Evolutionary conservation across 192 early-diverging fungal species (phyloP), one percentile per base, ranked within the genome.

Genomic region (Backusella circina): DNA sequence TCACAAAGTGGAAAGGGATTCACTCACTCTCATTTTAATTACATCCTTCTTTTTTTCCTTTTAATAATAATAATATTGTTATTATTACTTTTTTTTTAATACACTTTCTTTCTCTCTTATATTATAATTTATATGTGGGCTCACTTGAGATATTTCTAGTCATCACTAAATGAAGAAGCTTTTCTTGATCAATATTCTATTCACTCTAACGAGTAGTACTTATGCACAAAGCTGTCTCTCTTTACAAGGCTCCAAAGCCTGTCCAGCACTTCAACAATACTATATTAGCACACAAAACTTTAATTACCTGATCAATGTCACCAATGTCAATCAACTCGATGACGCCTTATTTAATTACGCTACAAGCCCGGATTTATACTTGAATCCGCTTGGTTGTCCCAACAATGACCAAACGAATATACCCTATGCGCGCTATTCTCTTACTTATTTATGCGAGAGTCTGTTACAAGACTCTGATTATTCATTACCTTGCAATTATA

Each of bases 341-440:
- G 31, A 77, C 28, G 65, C 61, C 7, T 32, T 81, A n/a, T 54
- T 70, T 26, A 15, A 6, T 41, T 81, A 81, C 36, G 41, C 54
- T 32, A 54, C 72, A 32, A 77, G 69, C 2, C 37, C 68, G 1
- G 35, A 32, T 7, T 54, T 68, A 21, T 81, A 77, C 37, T 47
- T 74, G 21, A 23, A 15, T 18, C 47, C 54, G 32, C 51, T 81
- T 9, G 57, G 73, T 1, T 77, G 76, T 50, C 50, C 28, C n/a
- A 37, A 76, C 32, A 50, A 70, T 13, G 70, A 67, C 47, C 44
- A 18, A n/a, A 64, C 61, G 4, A 72, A 67, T 31, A 54, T 75
- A 35, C 80, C 75, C 26, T 81, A 81, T 37, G 76, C 75, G 37
- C 75, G 80, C 7, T 81, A 77, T 37, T 69, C 75, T 1, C 28